These are phyloP conservation scores for Dalbergia cochinchinensis DNA, from an alignment of 306 rosid genomes.

Conservation along the genomic window DNA sequence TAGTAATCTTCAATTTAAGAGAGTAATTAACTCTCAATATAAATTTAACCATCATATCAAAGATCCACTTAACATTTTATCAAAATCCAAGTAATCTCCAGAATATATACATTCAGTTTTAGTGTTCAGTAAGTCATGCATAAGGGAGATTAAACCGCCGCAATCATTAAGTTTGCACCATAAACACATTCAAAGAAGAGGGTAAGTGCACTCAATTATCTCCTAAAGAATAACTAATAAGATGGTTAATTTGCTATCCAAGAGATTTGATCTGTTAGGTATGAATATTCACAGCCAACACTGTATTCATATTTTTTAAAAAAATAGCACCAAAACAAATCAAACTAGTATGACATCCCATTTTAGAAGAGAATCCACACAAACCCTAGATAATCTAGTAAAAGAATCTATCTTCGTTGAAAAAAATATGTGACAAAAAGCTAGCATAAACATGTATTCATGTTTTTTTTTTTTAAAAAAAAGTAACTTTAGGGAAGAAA, in stretches of 20 bases:
- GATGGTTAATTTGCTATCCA: conserved; percentile 38
- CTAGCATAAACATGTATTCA: no score
- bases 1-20: conserved; percentile 19
- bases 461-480: no score
- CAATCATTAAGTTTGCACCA: conserved; percentile 39
- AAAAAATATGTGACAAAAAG: no score
- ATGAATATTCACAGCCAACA: conserved; percentile 41
- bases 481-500: no score
- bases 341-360: no score
- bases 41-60: conserved; percentile 19
- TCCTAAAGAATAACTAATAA: conserved; percentile 8
- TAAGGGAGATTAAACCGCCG: conserved; percentile 33
- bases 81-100: neutral
- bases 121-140: neutral
- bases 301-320: no score
- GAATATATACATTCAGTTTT: neutral
- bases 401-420: no score
- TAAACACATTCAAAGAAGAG: conserved; percentile 37
- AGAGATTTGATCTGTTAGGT: conserved; percentile 45
- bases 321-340: no score
- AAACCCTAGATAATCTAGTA: no score
- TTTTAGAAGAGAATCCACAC: no score
- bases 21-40: neutral
- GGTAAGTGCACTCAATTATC: conserved; percentile 37
- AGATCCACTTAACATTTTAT: neutral